Evolutionary conservation across 2,329 filamentous ascomycete genomes (phyloP), one percentile per base, ranked within the genome.

Genomic region (Talaromyces rugulosus): DNA sequence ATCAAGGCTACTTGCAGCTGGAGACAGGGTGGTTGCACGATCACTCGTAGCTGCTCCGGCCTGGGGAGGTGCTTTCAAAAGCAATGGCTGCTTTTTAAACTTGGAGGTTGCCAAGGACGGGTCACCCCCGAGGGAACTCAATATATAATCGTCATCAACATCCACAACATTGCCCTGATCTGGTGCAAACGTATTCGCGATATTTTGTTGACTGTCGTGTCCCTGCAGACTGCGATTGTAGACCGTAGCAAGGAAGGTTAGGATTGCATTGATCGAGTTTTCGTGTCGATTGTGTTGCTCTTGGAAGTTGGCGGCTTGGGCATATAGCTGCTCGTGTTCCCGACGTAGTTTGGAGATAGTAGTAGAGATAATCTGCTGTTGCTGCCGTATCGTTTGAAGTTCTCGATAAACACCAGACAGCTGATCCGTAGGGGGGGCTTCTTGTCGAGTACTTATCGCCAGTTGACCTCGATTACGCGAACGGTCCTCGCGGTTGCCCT

Each of bases 221-320:
- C 93, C 91, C 72, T 97, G 93, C 56, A 99, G 79, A 65, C 92
- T 96, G 71, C 96, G 89, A 65, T 96, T 90, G 78, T 98, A 99
- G 50, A 99, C 94, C 12, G 96, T 98, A 53, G 94, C 95, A 23
- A 99, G 83, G 75, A 99, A 98, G 56, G 93, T 96, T 50, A 99
- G 83, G 65, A 99, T 98, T n/a, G 94, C 94, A 71, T 97, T 98
- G 77, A 99, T 98, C 0, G 94, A 97, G 73, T 94, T 96, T 73
- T 99, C 95, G 71, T 99, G 95, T n/a, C 95, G 88, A 68, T 94
- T 92, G 71, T 98, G 94, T 72, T 96, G 87, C 63, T 87, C 90
- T 75, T 98, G 93, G 73, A 97, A 97, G 62, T 90, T 88, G 52
- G 90, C 84, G 0, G 94, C 93, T 75, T 97, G 92, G 61, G 90